A percentile compares a stretch with the other conserved stretches of the same genome.
Evolutionary conservation across 1,284 basidiomycete genomes (phyloP).

Genomic region (Wallemia hederae): DNA sequence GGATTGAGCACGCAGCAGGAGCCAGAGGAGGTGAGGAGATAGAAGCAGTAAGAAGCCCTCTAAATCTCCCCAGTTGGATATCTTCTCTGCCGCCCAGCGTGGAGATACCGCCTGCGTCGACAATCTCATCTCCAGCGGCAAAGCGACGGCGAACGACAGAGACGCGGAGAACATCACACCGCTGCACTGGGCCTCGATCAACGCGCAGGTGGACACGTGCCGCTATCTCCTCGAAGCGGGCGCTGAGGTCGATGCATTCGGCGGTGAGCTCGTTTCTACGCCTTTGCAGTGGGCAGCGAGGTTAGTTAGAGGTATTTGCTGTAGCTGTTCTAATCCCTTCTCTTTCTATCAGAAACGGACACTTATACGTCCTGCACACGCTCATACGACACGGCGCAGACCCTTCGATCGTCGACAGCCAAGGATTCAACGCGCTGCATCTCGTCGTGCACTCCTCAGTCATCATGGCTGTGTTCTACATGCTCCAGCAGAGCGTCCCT

Average conservation of each 20-base stretch:
- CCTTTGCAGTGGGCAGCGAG: conserved; percentile 92
- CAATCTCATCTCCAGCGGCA: conserved; percentile 38
- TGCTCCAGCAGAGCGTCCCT: conserved; percentile 66
- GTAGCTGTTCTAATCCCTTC: not conserved
- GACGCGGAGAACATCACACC: conserved; percentile 81
- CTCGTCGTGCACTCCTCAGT: conserved; percentile 77
- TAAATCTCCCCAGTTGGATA: conserved; percentile 19
- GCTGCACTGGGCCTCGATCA: conserved; percentile 90
- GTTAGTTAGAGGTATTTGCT: conserved; percentile 9
- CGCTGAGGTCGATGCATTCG: conserved; percentile 78
- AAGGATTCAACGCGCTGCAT: conserved; percentile 90
- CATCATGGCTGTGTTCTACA: conserved; percentile 76
- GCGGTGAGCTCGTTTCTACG: conserved; percentile 82
- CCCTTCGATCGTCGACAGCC: conserved; percentile 63
- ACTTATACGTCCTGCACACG: conserved; percentile 76
- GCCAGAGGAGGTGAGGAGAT: not conserved
- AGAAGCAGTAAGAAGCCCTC: not conserved
- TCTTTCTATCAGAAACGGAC: conserved; percentile 35
- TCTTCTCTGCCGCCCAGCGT: conserved; percentile 62
- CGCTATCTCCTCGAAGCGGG: conserved; percentile 63
- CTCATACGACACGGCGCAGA: conserved; percentile 69
- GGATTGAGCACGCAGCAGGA: not conserved
- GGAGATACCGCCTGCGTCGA: conserved; percentile 45
- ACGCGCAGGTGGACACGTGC: conserved; percentile 50
- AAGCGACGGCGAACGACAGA: conserved; percentile 42